Base-by-base conservation (phyloP, 2,329 filamentous ascomycete species). In the Grosmannia huntii region DNA sequence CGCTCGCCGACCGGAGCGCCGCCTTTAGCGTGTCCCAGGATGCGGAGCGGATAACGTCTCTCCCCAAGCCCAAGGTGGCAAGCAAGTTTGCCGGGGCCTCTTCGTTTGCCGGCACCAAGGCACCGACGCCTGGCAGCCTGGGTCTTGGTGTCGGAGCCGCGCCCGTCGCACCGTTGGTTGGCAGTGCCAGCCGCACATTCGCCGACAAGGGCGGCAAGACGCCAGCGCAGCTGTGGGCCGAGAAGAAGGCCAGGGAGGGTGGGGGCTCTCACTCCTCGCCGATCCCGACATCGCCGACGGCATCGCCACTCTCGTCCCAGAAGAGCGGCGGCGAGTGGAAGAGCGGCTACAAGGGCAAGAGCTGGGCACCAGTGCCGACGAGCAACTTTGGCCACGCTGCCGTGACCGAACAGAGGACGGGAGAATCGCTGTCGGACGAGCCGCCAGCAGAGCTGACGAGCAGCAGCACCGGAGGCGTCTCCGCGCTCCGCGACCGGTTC, bases 161-260 rank as follows among this genome's bases (percentile, higher is more conserved):
- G 10, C 75, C 83, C 31, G 69, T 82, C 27, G 73, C 81, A 3
- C 84, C 87, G 6, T 79, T 96, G 5, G 79, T 95, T 28, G 90
- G 90, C 28, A 80, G 83, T 63, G 90, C 91, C 44, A 95, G 90
- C 73, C 85, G 90, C 67, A 96, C 90, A 0, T 99, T 97, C 75
- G 94, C 94, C 19, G 91, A 96, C 64, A 78, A 95, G 70, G 91
- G 88, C 62, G 94, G 94, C 62, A 99, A 97, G 77, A 97, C 94
- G 5, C 94, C 94, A 7, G 91, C 94, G 33, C 94, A 99, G 71
- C 75, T 96, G 41, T 99, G 94, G 94, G 92, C 92, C 0, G 94
- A 99, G 76, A 95, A 91, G 76, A 97, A 97, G 76, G 92, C 89
- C 44, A 85, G 84, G 61, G 84, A 94, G 69, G 80, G 85, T 56